Evolutionary conservation across 2,329 filamentous ascomycete genomes (phyloP), one percentile per base, ranked within the genome.

Genomic region (Catunica adiposa): DNA sequence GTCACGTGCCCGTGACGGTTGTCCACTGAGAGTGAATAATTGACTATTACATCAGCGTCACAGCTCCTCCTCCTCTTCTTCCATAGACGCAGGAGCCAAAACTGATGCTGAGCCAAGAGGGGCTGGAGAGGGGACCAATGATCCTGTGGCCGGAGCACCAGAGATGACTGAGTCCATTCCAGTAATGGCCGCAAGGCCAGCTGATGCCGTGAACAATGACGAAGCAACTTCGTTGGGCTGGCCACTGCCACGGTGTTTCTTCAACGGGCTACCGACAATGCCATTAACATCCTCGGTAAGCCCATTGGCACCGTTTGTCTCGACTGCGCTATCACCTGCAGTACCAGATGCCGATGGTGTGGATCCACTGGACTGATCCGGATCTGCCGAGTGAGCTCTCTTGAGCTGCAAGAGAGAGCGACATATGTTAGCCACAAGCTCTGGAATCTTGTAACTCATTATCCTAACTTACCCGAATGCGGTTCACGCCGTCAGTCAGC

Each of bases 401-500:
- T 90, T 90, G 60, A 90, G 79, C 86, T 89, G 40, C 26, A 3
- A 11, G 22, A 17, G 9, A 20, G 1, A n/a, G 5, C 17, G 23
- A n/a, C 5, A 44, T 25, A 29, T 23, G 51, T 53, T 42, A 53
- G 55, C 46, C 26, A 29, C 31, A 29, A 46, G 23, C 40, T 22
- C n/a, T 54, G n/a, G 3, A n/a, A 31, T 29, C 8, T 20, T 17
- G 20, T 20, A 53, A 17, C 37, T 44, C 15, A n/a, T n/a, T n/a
- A 44, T 15, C 46, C 67, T 11, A 34, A 34, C 78, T 64, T 74
- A 88, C 86, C 69, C 82, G 84, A 67, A 92, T 90, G 62, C 87
- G 83, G 63, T 86, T 79, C 53, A 92, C 84, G 51, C 86, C 85
- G 60, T 89, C 86, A 44, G 84, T 83, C 55, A 92, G 73, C 67